Conservation (phyloP, 768 basidiomycete genomes). For the Lactifluus subvellereus region DNA sequence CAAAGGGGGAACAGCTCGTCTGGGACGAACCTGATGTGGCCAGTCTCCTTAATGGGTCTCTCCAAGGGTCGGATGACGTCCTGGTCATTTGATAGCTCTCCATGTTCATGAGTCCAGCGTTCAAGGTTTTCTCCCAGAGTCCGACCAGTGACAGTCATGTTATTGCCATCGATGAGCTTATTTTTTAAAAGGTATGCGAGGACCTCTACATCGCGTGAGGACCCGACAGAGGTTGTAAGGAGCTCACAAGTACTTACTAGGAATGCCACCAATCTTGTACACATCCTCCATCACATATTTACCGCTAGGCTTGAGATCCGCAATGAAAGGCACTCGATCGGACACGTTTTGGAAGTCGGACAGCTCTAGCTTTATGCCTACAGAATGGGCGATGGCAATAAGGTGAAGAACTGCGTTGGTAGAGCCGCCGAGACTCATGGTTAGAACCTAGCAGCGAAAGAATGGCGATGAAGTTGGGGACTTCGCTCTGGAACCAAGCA, state of each 20-base stretch:
- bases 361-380: conserved; percentile 80
- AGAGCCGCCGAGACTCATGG: conserved; percentile 96
- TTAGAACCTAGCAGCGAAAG: conserved; percentile 60
- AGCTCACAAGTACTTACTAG: conserved; percentile 51
- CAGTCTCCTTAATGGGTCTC: conserved; percentile 83
- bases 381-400: conserved; percentile 94
- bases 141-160: conserved; percentile 84
- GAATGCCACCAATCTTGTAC: conserved; percentile 92
- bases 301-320: conserved; percentile 94
- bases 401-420: conserved; percentile 97
- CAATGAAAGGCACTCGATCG: conserved; percentile 89
- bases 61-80: conserved; percentile 84
- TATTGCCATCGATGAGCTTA: conserved; percentile 84
- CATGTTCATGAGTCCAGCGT: conserved; percentile 75
- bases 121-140: conserved; percentile 92
- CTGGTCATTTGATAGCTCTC: conserved; percentile 67
- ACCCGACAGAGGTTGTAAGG: background rate
- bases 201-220: conserved; percentile 49
- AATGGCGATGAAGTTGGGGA: background rate
- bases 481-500: background rate
- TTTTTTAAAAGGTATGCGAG: conserved; percentile 81
- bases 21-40: conserved; percentile 71
- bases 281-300: conserved; percentile 99
- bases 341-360: conserved; percentile 95
- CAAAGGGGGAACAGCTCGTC: background rate